A percentile compares a stretch with the other conserved stretches of the same genome.
These are phyloP conservation scores for Calocybe cyanea DNA, from an alignment of 768 basidiomycete species.

Conservation along the genomic window DNA sequence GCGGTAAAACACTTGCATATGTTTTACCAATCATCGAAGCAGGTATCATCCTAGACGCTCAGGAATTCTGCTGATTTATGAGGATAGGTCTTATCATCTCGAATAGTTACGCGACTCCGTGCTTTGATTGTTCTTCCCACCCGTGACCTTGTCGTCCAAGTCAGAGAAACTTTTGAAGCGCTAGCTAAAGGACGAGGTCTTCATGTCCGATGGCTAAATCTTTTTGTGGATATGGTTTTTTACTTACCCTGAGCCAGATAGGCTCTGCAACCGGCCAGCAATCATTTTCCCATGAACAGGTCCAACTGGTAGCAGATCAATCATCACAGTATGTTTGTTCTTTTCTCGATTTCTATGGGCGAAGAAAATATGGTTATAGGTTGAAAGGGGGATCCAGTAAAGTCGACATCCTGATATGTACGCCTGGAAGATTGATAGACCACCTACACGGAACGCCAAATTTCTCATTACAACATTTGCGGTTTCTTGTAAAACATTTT, in stretches of 20 bases:
- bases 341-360: background rate
- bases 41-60: conserved; percentile 9
- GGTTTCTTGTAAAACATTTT: conserved; percentile 67
- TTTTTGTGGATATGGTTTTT: conserved; percentile 2
- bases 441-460: conserved; percentile 86
- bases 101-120: conserved; percentile 79
- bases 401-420: conserved; percentile 92
- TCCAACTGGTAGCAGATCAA: conserved; percentile 66
- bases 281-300: conserved; percentile 89
- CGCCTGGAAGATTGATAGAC: conserved; percentile 93
- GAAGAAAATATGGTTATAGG: conserved; percentile 31
- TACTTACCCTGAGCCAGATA: conserved; percentile 32
- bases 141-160: conserved; percentile 88
- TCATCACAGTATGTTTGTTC: conserved; percentile 40
- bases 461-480: conserved; percentile 89
- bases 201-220: conserved; percentile 48
- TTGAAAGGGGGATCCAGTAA: conserved; percentile 84
- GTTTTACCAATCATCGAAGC: conserved; percentile 91
- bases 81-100: conserved; percentile 61
- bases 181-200: conserved; percentile 82
- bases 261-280: conserved; percentile 92
- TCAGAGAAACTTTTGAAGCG: conserved; percentile 87
- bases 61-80: conserved; percentile 1
- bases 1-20: conserved; percentile 97
- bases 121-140: conserved; percentile 92